These are phyloP conservation scores for Trifolium fragiferum DNA, from an alignment of 306 rosid species.

Conservation along the genomic window DNA sequence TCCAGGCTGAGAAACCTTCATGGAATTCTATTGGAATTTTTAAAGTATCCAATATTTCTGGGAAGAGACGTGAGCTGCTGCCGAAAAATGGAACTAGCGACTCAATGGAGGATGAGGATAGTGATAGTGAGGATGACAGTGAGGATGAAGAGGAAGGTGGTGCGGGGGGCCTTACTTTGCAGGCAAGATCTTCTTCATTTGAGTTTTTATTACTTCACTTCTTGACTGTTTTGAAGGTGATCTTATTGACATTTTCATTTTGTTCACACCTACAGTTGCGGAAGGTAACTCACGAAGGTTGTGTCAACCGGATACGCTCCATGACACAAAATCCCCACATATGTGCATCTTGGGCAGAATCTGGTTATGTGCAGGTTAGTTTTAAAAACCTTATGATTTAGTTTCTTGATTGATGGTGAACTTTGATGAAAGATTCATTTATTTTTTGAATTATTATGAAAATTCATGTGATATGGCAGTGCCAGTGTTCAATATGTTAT, in stretches of 20 bases:
- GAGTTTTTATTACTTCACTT: slow-evolving; percentile 12
- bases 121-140: slow-evolving; percentile 74
- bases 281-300: slow-evolving; percentile 82
- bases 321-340: slow-evolving; percentile 90
- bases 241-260: slow-evolving; percentile 8
- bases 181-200: slow-evolving; percentile 53
- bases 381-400: slow-evolving; percentile 18
- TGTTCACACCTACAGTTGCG: slow-evolving; percentile 63
- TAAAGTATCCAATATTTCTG: slow-evolving; percentile 80
- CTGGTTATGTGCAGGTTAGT: slow-evolving; percentile 82
- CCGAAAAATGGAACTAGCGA: slow-evolving; percentile 63
- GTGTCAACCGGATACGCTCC: slow-evolving; percentile 84
- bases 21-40: slow-evolving; percentile 87
- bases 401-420: not conserved
- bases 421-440: not conserved
- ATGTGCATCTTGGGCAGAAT: slow-evolving; percentile 94
- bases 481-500: slow-evolving; percentile 1
- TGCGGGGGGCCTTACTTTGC: slow-evolving; percentile 61
- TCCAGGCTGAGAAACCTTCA: slow-evolving; percentile 81
- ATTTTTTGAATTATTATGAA: slow-evolving; percentile 16
- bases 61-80: slow-evolving; percentile 77
- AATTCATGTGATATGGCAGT: slow-evolving; percentile 17
- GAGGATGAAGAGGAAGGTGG: slow-evolving; percentile 62
- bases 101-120: slow-evolving; percentile 70
- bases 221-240: slow-evolving; percentile 30